Base-by-base conservation (phyloP, 2,329 filamentous ascomycete genomes). In the Aspergillus aculeatus region DNA sequence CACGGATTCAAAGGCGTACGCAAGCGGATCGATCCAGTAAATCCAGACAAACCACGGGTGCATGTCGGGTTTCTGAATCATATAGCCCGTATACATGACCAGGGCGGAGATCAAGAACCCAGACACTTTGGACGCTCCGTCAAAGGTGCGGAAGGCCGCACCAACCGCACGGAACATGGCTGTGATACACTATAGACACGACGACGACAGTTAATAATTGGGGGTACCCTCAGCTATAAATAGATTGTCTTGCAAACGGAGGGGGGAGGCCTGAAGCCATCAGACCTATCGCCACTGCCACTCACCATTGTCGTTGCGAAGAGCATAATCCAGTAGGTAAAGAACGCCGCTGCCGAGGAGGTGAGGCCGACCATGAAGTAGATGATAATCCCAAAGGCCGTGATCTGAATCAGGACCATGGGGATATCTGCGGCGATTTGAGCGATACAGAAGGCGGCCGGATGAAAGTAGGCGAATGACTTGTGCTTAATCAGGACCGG, bases 1-100 rank as follows among this genome's bases (percentile, higher is more conserved):
- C n/a, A 95, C 81, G 0, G 87, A 79, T 72, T 95, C 91, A 68
- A 95, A 96, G 0, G 86, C 85, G 64, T 94, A 95, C 1, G 84
- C 85, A 5, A 95, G 82, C 5, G 90, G 90, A 61, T 94, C 87
- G 31, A 93, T 77, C 71, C 90, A 92, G 70, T 87, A 88, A 58
- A 95, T 84, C 91, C 91, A 95, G 59, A 85, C 82, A 68, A 88
- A 89, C 90, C 91, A 96, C 1, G 78, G 83, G 7, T 88, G 82
- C 89, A 91, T 94, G 75, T 93, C 66, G 4, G 62, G 64, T 2
- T 66, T 66, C 0, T 75, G 75, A 12, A 78, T 71, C 1, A 69
- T 70, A 54, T 78, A 79, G 4, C 77, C 77, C 24, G 85, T 69
- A 54, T 69, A 84, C 14, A 88, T 75, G 47, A 69, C 56, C 32